Evolutionary conservation across 306 rosid genomes (phyloP).

Genomic region (Lablab purpureus): DNA sequence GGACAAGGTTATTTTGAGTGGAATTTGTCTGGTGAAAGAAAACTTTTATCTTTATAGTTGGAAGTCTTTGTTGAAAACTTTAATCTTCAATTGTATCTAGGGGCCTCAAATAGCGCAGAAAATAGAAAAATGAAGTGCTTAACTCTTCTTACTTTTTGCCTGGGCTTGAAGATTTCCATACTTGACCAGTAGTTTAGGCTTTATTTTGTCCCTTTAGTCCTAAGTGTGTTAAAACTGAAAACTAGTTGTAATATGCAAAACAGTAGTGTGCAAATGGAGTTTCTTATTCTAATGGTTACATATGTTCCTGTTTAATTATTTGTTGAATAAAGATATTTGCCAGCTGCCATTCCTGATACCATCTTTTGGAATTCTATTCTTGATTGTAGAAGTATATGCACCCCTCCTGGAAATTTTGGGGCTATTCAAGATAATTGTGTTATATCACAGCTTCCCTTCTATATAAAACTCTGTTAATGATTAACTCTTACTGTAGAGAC

Average conservation of each 20-base stretch:
- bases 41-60: background rate
- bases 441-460: constrained; percentile 1
- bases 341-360: background rate
- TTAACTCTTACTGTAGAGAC: constrained; percentile 64
- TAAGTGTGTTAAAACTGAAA: constrained; percentile 24
- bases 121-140: background rate
- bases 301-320: background rate
- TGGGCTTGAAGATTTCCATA: background rate
- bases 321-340: background rate
- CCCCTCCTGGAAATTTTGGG: background rate
- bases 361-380: background rate
- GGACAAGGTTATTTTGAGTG: background rate
- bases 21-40: background rate
- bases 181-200: constrained; percentile 1
- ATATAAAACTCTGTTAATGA: constrained; percentile 23
- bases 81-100: background rate
- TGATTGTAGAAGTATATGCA: background rate
- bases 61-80: background rate
- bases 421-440: constrained; percentile 26
- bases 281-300: background rate
- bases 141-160: background rate
- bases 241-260: background rate
- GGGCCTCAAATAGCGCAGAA: background rate
- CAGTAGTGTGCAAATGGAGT: constrained; percentile 8
- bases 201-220: constrained; percentile 8